phyloP scores from a whole-genome alignment of 495 filamentous ascomycete species.

The Chaetomium tenue region DNA sequence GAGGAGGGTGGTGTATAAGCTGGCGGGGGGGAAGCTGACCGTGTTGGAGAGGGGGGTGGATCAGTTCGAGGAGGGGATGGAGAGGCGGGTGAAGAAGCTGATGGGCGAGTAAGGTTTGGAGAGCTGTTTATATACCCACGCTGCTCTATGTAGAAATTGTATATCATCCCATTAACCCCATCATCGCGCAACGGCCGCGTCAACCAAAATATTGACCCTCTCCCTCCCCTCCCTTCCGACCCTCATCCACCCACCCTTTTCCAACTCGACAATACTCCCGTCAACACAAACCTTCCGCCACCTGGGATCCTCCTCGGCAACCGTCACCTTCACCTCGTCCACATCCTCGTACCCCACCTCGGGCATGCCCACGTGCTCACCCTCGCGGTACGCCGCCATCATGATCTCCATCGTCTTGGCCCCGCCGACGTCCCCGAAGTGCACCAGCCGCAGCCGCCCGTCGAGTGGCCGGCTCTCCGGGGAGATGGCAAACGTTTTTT shows the following conservation, averaged over 20 bases:
- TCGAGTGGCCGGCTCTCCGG: conserved; percentile 65
- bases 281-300: conserved; percentile 89
- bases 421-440: conserved; percentile 64
- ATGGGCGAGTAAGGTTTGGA: conserved; percentile 20
- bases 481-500: conserved; percentile 75
- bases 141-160: neutral
- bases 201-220: conserved; percentile 39
- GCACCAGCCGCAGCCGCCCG: conserved; percentile 66
- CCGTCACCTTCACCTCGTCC: conserved; percentile 61
- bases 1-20: conserved; percentile 57
- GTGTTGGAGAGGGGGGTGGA: conserved; percentile 57
- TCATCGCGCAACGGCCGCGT: neutral
- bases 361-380: conserved; percentile 60
- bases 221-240: conserved; percentile 42
- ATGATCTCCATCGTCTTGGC: conserved; percentile 71
- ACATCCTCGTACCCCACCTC: conserved; percentile 65
- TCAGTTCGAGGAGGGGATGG: conserved; percentile 62
- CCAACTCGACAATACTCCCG: conserved; percentile 75
- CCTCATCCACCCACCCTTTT: conserved; percentile 68
- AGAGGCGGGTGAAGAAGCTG: conserved; percentile 56
- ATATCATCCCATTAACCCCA: neutral
- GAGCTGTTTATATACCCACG: neutral
- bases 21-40: conserved; percentile 58
- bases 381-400: conserved; percentile 69
- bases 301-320: conserved; percentile 59